Evolutionary conservation across 768 basidiomycete genomes (phyloP).

Genomic region (Suillus subalutaceus): DNA sequence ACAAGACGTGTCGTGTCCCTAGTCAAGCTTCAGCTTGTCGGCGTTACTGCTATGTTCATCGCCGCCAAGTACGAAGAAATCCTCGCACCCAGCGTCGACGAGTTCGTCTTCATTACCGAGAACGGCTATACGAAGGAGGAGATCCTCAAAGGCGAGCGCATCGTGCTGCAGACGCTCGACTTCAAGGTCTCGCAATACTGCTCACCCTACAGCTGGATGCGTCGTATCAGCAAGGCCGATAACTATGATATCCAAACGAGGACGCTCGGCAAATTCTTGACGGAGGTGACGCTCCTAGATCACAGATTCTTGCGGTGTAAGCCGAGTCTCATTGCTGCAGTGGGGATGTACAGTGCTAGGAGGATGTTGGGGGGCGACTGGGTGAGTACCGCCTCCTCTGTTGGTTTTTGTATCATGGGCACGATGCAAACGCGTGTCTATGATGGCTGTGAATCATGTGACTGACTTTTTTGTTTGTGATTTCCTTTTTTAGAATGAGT

Average conservation of each 20-base stretch:
- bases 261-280: slow-evolving; percentile 96
- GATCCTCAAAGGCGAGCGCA: slow-evolving; percentile 96
- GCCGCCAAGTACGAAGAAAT: slow-evolving; percentile 99
- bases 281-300: slow-evolving; percentile 93
- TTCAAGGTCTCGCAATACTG: slow-evolving; percentile 97
- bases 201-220: slow-evolving; percentile 99
- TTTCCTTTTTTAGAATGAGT: slow-evolving; percentile 65
- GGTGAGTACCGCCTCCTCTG: slow-evolving; percentile 60
- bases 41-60: slow-evolving; percentile 98
- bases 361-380: slow-evolving; percentile 94
- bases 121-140: slow-evolving; percentile 93
- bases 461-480: slow-evolving; percentile 23
- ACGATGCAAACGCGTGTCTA: slow-evolving; percentile 15
- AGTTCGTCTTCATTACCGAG: slow-evolving; percentile 98
- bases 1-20: slow-evolving; percentile 86
- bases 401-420: slow-evolving; percentile 2
- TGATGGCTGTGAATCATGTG: slow-evolving; percentile 33
- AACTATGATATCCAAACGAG: slow-evolving; percentile 98
- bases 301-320: slow-evolving; percentile 91
- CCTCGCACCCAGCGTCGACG: slow-evolving; percentile 94
- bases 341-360: slow-evolving; percentile 96
- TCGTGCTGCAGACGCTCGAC: slow-evolving; percentile 92
- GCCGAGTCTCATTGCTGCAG: slow-evolving; percentile 91
- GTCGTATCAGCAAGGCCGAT: slow-evolving; percentile 97
- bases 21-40: slow-evolving; percentile 93